phyloP scores from a whole-genome alignment of 176 grass and related monocot genomes.

The Musa itinerans region DNA sequence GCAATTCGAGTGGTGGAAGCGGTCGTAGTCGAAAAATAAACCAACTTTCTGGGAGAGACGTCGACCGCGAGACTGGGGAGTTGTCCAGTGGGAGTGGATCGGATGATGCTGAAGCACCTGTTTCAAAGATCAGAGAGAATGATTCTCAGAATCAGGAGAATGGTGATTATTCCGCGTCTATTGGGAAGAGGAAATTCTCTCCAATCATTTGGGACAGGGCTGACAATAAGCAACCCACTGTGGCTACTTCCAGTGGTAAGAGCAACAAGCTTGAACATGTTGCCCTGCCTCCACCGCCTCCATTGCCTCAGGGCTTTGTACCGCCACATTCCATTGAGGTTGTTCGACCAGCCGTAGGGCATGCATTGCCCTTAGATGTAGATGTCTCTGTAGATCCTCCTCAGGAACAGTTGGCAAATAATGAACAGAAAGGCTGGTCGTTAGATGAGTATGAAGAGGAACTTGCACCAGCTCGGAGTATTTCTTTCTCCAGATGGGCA shows the following conservation, averaged over 20 bases:
- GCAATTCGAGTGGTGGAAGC: constrained; percentile 8
- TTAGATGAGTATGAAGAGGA: constrained; percentile 40
- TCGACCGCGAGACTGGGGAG: constrained; percentile 52
- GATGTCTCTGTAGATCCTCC: constrained; percentile 22
- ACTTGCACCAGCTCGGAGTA: constrained; percentile 33
- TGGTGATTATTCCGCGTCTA: background rate
- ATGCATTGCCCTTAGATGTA: constrained; percentile 22
- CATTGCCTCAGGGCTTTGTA: constrained; percentile 10
- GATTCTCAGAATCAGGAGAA: background rate
- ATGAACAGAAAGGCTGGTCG: constrained; percentile 1
- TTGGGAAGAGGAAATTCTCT: constrained; percentile 63
- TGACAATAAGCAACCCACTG: constrained; percentile 22
- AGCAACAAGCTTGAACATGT: background rate
- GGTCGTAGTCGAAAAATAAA: constrained; percentile 12
- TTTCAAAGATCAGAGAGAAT: constrained; percentile 7
- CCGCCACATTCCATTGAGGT: constrained; percentile 11
- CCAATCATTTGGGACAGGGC: constrained; percentile 39
- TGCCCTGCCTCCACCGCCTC: constrained; percentile 36
- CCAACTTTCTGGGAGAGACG: constrained; percentile 8
- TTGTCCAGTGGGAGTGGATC: constrained; percentile 42
- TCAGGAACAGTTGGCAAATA: constrained; percentile 17
- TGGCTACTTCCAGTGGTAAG: constrained; percentile 11
- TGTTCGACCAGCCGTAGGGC: background rate
- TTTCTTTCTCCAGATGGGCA: constrained; percentile 73
- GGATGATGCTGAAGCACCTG: constrained; percentile 27